phyloP scores from a whole-genome alignment of 2,329 filamentous ascomycete species.

The Colletotrichum lupini region DNA sequence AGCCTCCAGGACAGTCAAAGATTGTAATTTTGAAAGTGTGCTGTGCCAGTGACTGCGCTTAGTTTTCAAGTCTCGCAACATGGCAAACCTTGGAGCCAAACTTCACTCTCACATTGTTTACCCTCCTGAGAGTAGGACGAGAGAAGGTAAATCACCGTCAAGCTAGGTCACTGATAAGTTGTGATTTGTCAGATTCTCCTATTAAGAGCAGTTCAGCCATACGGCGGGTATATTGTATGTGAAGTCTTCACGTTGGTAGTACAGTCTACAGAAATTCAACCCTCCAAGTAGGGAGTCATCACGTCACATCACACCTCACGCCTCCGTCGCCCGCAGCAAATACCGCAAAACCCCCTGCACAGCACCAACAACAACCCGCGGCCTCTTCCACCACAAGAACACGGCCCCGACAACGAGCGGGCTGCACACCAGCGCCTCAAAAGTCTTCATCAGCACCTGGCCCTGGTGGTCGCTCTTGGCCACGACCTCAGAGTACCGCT shows the following conservation, averaged over 20 bases:
- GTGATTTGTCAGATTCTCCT: neutral
- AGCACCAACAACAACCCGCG: conserved; percentile 20
- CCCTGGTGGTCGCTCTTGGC: conserved; percentile 77
- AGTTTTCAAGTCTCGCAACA: too few species aligned
- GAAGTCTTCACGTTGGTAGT: neutral
- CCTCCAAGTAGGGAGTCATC: neutral
- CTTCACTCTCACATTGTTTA: accelerated
- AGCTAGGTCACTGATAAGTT: neutral
- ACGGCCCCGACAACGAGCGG: conserved; percentile 29
- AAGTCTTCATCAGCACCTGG: conserved; percentile 59
- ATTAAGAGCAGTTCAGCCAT: neutral
- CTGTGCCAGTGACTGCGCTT: too few species aligned
- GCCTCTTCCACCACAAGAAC: conserved; percentile 36
- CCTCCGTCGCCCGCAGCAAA: neutral
- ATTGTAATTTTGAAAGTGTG: too few species aligned
- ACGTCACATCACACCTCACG: neutral
- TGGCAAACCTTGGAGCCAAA: neutral
- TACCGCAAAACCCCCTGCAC: conserved; percentile 15
- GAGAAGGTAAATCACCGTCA: neutral
- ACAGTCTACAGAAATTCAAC: neutral
- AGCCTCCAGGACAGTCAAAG: too few species aligned
- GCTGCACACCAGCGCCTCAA: conserved; percentile 31
- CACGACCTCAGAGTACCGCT: conserved; percentile 87
- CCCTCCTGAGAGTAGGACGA: too few species aligned
- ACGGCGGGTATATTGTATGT: neutral